phyloP scores from a whole-genome alignment of 768 basidiomycete species.

The Candolleomyces eurysporus region DNA sequence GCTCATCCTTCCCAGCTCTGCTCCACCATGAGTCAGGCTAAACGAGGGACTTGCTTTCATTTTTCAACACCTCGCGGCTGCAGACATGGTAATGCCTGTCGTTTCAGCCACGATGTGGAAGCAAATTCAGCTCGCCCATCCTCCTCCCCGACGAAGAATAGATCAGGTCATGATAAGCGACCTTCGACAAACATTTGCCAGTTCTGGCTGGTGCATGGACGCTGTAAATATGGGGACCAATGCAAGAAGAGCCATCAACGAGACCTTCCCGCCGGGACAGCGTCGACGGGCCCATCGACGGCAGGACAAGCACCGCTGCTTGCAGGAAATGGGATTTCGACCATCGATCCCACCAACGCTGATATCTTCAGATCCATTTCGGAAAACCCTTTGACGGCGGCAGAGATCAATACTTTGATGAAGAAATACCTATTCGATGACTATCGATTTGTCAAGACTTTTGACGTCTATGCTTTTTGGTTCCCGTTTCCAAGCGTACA shows the following conservation, averaged over 20 bases:
- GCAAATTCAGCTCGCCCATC: not conserved
- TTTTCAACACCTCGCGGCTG: slow-evolving; percentile 6
- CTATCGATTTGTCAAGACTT: slow-evolving; percentile 39
- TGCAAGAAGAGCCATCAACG: not conserved
- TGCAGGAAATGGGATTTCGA: not conserved
- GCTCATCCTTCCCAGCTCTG: not conserved
- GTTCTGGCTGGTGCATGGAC: not conserved
- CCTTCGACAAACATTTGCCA: not conserved
- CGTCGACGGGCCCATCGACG: not conserved
- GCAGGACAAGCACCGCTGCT: not conserved
- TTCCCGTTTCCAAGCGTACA: slow-evolving; percentile 34
- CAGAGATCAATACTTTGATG: slow-evolving; percentile 45
- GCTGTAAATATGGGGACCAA: not conserved
- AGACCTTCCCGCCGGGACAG: not conserved
- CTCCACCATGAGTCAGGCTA: slow-evolving; percentile 5
- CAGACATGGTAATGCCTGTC: not conserved
- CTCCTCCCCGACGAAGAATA: not conserved
- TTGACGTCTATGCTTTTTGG: slow-evolving; percentile 48
- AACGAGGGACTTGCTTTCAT: not conserved
- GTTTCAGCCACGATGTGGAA: not conserved
- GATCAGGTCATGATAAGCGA: not conserved
- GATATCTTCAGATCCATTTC: slow-evolving; percentile 4
- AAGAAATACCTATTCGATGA: slow-evolving; percentile 41
- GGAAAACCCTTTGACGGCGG: slow-evolving; percentile 31
- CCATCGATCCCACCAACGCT: not conserved